Conservation (phyloP, 2,329 filamentous ascomycete genomes). For the Xylaria sp. region DNA sequence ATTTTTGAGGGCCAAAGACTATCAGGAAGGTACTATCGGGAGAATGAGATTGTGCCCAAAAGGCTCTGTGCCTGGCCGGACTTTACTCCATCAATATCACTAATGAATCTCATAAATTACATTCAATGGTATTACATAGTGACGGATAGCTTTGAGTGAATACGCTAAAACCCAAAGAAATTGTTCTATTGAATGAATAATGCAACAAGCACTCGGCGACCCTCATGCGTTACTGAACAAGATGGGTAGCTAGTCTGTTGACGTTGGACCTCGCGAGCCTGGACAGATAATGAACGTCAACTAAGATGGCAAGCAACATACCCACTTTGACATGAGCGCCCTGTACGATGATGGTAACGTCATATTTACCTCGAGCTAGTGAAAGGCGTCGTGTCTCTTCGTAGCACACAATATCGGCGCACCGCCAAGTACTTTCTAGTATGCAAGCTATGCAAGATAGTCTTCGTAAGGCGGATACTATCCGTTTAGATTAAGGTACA, state of each 20-base stretch:
- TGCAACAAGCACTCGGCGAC: background rate
- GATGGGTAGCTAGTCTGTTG: background rate
- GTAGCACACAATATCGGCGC: background rate
- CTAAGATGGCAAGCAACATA: background rate
- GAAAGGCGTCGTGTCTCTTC: background rate
- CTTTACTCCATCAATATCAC: background rate
- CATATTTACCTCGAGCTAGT: no score
- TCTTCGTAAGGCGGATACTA: no score
- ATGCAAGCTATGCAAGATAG: no score
- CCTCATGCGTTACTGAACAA: background rate
- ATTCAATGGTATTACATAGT: background rate
- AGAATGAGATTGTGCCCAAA: background rate
- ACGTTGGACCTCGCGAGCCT: background rate
- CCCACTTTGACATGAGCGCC: background rate
- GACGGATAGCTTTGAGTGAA: background rate
- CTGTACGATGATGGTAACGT: no score
- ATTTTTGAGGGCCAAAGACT: background rate
- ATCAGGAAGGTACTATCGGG: constrained; percentile 3
- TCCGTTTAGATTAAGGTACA: no score
- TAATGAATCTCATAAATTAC: background rate
- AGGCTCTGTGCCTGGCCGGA: background rate
- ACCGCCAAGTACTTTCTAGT: no score
- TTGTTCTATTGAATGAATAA: background rate
- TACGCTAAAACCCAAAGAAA: background rate
- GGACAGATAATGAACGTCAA: background rate